A percentile compares a stretch with the other conserved stretches of the same genome.
These are phyloP conservation scores for Macrophomina tecta DNA, from an alignment of 2,329 filamentous ascomycete genomes.

Conservation along the genomic window DNA sequence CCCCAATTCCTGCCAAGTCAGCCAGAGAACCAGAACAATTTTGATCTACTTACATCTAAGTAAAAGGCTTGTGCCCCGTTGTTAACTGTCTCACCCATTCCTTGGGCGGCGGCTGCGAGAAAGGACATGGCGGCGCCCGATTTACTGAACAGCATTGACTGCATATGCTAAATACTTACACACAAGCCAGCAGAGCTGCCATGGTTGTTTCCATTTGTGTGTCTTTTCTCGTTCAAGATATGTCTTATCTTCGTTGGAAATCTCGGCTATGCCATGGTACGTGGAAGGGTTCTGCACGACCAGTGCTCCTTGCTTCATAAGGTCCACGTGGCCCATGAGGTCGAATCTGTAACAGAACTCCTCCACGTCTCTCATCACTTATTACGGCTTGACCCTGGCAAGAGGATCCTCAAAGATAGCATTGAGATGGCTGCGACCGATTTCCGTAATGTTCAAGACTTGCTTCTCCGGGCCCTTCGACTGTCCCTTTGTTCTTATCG, in stretches of 20 bases:
- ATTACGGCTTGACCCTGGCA: slow-evolving; percentile 56
- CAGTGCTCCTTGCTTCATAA: slow-evolving; percentile 59
- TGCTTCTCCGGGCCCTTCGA: not conserved
- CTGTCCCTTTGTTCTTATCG: no score
- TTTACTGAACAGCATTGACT: not conserved
- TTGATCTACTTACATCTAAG: slow-evolving; percentile 26
- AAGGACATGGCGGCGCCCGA: slow-evolving; percentile 50
- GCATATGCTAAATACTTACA: slow-evolving; percentile 34
- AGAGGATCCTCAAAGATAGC: slow-evolving; percentile 60
- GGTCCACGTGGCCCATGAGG: slow-evolving; percentile 55
- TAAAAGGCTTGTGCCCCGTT: slow-evolving; percentile 53
- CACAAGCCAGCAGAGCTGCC: slow-evolving; percentile 55
- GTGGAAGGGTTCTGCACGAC: slow-evolving; percentile 58
- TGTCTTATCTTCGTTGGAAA: slow-evolving; percentile 53
- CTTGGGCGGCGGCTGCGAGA: slow-evolving; percentile 61
- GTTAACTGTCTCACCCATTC: slow-evolving; percentile 59
- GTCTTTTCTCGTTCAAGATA: slow-evolving; percentile 52
- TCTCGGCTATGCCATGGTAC: slow-evolving; percentile 56
- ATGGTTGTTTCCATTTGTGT: slow-evolving; percentile 59
- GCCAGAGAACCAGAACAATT: not conserved
- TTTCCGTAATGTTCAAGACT: not conserved
- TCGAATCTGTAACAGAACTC: slow-evolving; percentile 58
- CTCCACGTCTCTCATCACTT: slow-evolving; percentile 61
- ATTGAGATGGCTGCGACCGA: slow-evolving; percentile 3
- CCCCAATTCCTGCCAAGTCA: not conserved